A percentile compares a stretch with the other conserved stretches of the same genome.
Evolutionary conservation across 2,329 filamentous ascomycete genomes (phyloP).

Genomic region (Periconia sp.): DNA sequence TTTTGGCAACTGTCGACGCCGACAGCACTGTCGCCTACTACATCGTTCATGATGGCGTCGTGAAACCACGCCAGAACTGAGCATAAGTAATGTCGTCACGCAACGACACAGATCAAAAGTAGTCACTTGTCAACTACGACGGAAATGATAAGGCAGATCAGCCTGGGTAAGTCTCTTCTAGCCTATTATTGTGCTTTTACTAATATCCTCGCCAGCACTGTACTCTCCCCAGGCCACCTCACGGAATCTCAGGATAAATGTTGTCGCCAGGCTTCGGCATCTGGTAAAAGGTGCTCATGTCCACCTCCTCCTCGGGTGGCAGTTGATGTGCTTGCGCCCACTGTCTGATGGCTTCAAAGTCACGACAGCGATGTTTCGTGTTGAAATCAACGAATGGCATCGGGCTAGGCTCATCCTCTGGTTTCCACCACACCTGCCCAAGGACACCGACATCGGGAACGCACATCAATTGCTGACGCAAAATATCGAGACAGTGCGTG

Average conservation of each 20-base stretch:
- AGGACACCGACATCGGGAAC: conserved; percentile 65
- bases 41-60: conserved; percentile 82
- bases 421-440: conserved; percentile 66
- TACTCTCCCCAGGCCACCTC: background rate
- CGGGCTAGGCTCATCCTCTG: conserved; percentile 49
- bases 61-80: conserved; percentile 83
- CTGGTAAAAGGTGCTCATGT: conserved; percentile 52
- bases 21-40: conserved; percentile 88
- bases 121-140: background rate
- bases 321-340: conserved; percentile 64
- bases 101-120: background rate
- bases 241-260: conserved; percentile 38
- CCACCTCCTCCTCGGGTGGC: conserved; percentile 46
- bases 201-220: background rate
- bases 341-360: conserved; percentile 59
- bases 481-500: conserved; percentile 65
- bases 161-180: background rate
- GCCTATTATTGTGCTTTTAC: background rate
- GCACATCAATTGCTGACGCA: conserved; percentile 70
- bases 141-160: background rate
- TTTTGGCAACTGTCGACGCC: conserved; percentile 77
- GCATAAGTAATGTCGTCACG: conserved; percentile 11
- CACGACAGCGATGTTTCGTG: conserved; percentile 64
- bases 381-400: conserved; percentile 67
- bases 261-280: conserved; percentile 44